phyloP scores from a whole-genome alignment of 1,284 basidiomycete genomes.

The Cystobasidium sp. region DNA sequence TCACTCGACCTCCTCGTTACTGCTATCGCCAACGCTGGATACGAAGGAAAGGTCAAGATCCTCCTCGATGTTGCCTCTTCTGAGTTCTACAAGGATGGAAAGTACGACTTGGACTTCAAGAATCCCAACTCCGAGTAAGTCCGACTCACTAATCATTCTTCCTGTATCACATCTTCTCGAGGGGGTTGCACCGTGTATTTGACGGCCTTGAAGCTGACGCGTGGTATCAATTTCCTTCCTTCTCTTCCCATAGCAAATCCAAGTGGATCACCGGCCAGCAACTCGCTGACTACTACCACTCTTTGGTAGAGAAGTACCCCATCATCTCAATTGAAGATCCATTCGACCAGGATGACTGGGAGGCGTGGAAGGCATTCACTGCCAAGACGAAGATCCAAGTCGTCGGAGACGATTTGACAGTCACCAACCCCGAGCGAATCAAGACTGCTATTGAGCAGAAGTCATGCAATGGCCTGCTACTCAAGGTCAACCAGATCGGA shows the following conservation, averaged over 20 bases:
- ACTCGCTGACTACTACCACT: constrained; percentile 91
- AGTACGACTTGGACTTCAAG: constrained; percentile 96
- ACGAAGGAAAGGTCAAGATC: constrained; percentile 98
- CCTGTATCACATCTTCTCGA: neutral
- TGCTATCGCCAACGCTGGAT: constrained; percentile 96
- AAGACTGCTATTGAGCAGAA: constrained; percentile 99
- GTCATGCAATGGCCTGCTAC: constrained; percentile 96
- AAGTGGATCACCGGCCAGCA: constrained; percentile 91
- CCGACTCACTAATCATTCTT: neutral
- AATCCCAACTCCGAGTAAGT: constrained; percentile 90
- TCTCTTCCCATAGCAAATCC: constrained; percentile 9
- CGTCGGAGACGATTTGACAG: constrained; percentile 97
- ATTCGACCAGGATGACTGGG: constrained; percentile 99
- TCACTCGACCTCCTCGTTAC: constrained; percentile 93
- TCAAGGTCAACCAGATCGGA: constrained; percentile 99
- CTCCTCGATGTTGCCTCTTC: constrained; percentile 98
- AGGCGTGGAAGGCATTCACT: constrained; percentile 94
- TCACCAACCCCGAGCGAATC: constrained; percentile 97
- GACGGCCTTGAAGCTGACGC: neutral
- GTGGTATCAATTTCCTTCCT: neutral
- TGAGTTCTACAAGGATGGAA: constrained; percentile 99
- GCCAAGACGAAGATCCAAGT: constrained; percentile 75
- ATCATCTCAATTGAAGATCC: constrained; percentile 98
- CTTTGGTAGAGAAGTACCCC: constrained; percentile 87
- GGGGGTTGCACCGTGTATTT: too few species aligned